Evolutionary conservation across 306 rosid species (phyloP).

Genomic region (Mimosa pudica): DNA sequence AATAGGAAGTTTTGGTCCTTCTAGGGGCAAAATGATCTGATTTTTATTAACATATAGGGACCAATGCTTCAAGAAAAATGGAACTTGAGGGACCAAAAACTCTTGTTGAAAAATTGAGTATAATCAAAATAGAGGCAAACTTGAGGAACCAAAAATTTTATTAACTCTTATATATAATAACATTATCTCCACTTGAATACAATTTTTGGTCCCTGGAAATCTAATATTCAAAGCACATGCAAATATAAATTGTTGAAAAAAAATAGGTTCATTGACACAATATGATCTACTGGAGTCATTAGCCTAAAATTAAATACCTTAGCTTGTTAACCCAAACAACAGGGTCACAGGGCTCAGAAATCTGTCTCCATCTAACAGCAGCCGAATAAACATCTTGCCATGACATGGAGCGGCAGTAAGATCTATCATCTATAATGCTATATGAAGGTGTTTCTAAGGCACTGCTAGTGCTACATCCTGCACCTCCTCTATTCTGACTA

Average conservation of each 20-base stretch:
- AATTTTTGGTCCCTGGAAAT: background rate
- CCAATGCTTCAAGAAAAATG: too few relatives aligned
- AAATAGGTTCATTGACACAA: slow-evolving; percentile 5
- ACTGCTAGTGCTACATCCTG: slow-evolving; percentile 92
- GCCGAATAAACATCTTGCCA: slow-evolving; percentile 81
- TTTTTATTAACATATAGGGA: too few relatives aligned
- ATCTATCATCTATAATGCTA: slow-evolving; percentile 62
- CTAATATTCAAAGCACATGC: slow-evolving; percentile 14
- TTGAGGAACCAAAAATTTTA: too few relatives aligned
- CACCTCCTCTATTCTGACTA: slow-evolving; percentile 96
- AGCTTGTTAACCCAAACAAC: slow-evolving; percentile 92
- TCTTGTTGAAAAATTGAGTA: too few relatives aligned
- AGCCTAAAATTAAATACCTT: slow-evolving; percentile 58
- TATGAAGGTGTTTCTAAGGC: slow-evolving; percentile 59
- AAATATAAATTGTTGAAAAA: slow-evolving; percentile 26
- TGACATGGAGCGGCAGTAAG: slow-evolving; percentile 61
- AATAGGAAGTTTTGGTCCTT: too few relatives aligned
- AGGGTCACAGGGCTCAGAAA: slow-evolving; percentile 94
- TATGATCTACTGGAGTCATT: slow-evolving; percentile 19
- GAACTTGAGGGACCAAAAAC: too few relatives aligned
- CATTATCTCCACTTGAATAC: too few relatives aligned
- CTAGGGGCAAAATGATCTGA: too few relatives aligned
- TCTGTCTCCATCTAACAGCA: slow-evolving; percentile 93
- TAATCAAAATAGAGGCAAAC: too few relatives aligned
- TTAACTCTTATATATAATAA: too few relatives aligned